A percentile compares a stretch with the other conserved stretches of the same genome.
Evolutionary conservation across 768 basidiomycete species (phyloP).

Genomic region (Clavulina sp.): DNA sequence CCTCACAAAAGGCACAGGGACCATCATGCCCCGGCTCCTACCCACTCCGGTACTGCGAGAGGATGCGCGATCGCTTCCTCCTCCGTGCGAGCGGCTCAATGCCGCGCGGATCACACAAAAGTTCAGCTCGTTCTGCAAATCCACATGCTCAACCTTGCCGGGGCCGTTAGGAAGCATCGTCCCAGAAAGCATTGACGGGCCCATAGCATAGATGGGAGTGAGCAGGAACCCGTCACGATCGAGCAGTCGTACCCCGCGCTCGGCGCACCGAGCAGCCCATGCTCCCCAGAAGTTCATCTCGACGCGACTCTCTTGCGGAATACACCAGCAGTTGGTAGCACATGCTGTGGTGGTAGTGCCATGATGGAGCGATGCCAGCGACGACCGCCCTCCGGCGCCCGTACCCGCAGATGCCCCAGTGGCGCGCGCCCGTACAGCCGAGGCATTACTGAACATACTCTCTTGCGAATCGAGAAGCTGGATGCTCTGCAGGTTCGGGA

Average conservation of each 20-base stretch:
- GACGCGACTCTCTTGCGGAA: neutral
- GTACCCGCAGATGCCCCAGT: too few species aligned
- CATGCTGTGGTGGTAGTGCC: neutral
- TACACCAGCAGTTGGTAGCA: neutral
- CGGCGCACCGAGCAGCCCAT: neutral
- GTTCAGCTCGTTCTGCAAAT: neutral
- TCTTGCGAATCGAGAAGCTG: neutral
- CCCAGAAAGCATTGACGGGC: too few species aligned
- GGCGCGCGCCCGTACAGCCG: too few species aligned
- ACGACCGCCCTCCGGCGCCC: too few species aligned
- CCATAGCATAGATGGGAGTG: neutral
- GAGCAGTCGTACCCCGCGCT: neutral
- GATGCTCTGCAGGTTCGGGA: neutral
- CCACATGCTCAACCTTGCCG: neutral
- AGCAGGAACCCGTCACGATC: neutral
- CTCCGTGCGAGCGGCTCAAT: neutral
- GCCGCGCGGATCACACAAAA: neutral
- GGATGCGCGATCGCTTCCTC: too few species aligned
- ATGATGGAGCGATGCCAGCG: too few species aligned
- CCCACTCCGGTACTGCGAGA: too few species aligned
- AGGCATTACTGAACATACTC: conserved; percentile 1
- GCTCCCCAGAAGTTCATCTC: neutral
- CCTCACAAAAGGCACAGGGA: too few species aligned
- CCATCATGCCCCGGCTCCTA: too few species aligned
- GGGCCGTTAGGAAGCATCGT: too few species aligned